A percentile compares a stretch with the other conserved stretches of the same genome.
Conservation (phyloP, 371 early-diverging fungal genomes). For the Lichtheimia ornata region DNA sequence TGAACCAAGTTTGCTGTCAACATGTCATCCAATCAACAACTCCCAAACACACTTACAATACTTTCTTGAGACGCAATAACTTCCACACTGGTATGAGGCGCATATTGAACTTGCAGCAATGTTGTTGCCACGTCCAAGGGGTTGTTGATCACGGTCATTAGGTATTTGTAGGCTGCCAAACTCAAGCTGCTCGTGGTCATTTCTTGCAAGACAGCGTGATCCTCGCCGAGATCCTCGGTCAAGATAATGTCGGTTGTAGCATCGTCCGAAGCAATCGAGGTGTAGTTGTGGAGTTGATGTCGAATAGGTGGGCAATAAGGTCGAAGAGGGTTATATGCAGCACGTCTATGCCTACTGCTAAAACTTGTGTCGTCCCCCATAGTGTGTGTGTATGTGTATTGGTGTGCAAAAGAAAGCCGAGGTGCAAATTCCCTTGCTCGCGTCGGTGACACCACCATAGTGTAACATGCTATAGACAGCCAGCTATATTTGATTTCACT, state of each 20-base stretch:
- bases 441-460: no score
- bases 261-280: slow-evolving; percentile 21
- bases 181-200: slow-evolving; percentile 61
- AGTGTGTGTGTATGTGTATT: not conserved
- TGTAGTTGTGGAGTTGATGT: slow-evolving; percentile 36
- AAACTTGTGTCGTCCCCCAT: not conserved
- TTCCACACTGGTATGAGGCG: slow-evolving; percentile 58
- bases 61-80: slow-evolving; percentile 19
- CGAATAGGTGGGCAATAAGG: slow-evolving; percentile 48
- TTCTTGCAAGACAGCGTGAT: slow-evolving; percentile 40
- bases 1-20: not conserved
- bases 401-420: not conserved
- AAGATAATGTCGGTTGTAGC: slow-evolving; percentile 21
- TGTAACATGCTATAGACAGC: no score
- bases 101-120: slow-evolving; percentile 79
- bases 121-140: slow-evolving; percentile 81
- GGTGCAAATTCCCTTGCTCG: not conserved
- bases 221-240: slow-evolving; percentile 39
- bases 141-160: slow-evolving; percentile 64
- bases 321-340: slow-evolving; percentile 17
- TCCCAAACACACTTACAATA: not conserved
- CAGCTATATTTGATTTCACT: no score
- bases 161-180: slow-evolving; percentile 67
- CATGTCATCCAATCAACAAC: no score
- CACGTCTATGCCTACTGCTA: not conserved